Evolutionary conservation across 2,329 filamentous ascomycete genomes (phyloP), one percentile per base, ranked within the genome.

Genomic region (Clonostachys rosea): DNA sequence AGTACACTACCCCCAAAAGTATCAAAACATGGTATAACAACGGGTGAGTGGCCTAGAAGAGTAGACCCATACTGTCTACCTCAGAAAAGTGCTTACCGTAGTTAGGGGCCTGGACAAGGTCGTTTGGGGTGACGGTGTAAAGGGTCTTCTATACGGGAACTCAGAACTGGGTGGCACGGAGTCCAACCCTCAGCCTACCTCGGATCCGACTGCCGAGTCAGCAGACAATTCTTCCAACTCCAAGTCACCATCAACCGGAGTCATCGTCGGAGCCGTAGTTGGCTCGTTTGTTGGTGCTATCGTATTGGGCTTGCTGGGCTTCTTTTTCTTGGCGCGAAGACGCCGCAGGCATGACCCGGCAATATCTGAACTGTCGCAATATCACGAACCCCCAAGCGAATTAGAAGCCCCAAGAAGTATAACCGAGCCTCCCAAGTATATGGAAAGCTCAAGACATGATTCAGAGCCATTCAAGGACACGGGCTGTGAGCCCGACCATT

Each of bases 251-350:
- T 59, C 66, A 4, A 60, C 58, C 1, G 75, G 72, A 20, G 71
- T 71, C 45, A 72, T 71, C 36, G 69, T 67, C 16, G 75, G 75
- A 40, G 76, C 78, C 35, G 73, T 66, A 24, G 63, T 77, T 3
- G 61, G 61, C 40, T 62, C 59, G 10, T 49, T 71, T 5, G 62
- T 61, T 6, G 65, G 64, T 11, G 56, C 78, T 6, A 55, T 68
- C 14, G 47, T 76, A 42, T 49, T 74, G 52, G 66, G 57, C 6
- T 24, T 24, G 6, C 24, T 24, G 24, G 7, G 24, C 6, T 8
- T 24, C 24, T 24, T 24, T 24, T 7, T 24, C 24, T 24, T 24
- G 6, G 24, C 7, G 7, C 24, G 24, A 24, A 24, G 24, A 24
- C 24, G 24, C 24, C 7, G 24, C 24, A 24, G 24, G 2, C 8